Base-by-base conservation (phyloP, 441 rosid genomes). In the Euphorbia schlechtendalii region DNA sequence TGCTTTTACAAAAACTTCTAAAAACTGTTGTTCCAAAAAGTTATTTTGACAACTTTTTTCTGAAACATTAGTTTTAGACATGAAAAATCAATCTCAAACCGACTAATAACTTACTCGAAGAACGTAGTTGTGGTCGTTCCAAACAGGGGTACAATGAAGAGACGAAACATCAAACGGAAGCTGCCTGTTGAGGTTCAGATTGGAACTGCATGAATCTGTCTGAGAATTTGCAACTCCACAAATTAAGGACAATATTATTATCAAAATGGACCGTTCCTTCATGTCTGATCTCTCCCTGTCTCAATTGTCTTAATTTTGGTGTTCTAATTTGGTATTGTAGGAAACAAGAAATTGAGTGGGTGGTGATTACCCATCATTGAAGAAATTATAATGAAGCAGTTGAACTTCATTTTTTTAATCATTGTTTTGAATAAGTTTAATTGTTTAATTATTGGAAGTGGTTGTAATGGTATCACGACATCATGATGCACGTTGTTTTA, bases 181-280 rank as follows among this genome's bases (percentile, higher is more conserved):
- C 34, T 59, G 72, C 60, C 49, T 64, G 5, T 64, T 69, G 59
- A 91, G 71, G 36, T 66, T 75, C 20, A 82, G 67, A 64, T 72
- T 76, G 30, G 94, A 76, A 70, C 5, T 68, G 81, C 98, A 91
- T 0, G 98, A 76, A 63, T 91, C 98, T 4, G 76, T 59, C 59
- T 83, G 88, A 6, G 91, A 80, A 41, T 59, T 65, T 21, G 71
- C 86, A n/a, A 65, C 25, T 24, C 34, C 45, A 34, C 54, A 69
- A 30, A 83, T n/a, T 21, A 58, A 56, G 54, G 53, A 21, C 66
- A 80, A 38, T 65, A 74, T 45, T 67, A 78, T 43, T n/a, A n/a
- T n/a, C 36, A 66, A 45, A 66, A 70, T 45, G 43, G 65, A 71
- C 66, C 51, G 48, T 36, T 59, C 28, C 74, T 65, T 78, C 88